Conservation (phyloP, 768 basidiomycete species). For the Agaricus sinodeliciosus region DNA sequence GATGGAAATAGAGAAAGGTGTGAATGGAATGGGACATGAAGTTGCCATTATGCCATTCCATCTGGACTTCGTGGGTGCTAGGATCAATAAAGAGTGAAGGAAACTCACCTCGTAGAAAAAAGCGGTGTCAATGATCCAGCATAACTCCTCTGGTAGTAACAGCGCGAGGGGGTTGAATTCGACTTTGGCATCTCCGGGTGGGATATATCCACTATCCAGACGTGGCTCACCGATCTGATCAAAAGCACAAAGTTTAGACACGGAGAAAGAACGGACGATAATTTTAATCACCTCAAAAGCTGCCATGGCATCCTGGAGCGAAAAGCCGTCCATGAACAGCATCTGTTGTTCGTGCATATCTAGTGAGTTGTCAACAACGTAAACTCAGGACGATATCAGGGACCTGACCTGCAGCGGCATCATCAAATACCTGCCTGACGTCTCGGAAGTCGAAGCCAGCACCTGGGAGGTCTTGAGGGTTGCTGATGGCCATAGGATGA, state of each 20-base stretch:
- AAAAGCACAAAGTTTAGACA: constrained; percentile 10
- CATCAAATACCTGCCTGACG: constrained; percentile 50
- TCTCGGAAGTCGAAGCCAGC: constrained; percentile 52
- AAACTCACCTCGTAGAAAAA: constrained; percentile 69
- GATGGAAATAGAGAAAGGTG: constrained; percentile 70
- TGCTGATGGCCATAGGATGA: constrained; percentile 4
- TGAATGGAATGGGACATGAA: constrained; percentile 83
- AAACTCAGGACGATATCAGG: constrained; percentile 8
- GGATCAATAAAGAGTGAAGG: constrained; percentile 4
- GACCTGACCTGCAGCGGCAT: constrained; percentile 54
- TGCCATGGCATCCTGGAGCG: constrained; percentile 88
- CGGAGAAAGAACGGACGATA: background rate
- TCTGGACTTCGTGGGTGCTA: constrained; percentile 37
- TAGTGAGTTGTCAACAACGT: constrained; percentile 13
- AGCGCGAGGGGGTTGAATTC: constrained; percentile 59
- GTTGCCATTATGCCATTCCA: constrained; percentile 83
- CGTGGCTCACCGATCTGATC: constrained; percentile 83
- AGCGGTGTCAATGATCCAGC: constrained; percentile 80
- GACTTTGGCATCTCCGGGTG: constrained; percentile 32
- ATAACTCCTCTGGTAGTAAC: constrained; percentile 73
- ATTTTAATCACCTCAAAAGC: constrained; percentile 66
- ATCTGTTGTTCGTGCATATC: constrained; percentile 62
- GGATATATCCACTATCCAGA: constrained; percentile 73
- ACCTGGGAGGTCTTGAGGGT: constrained; percentile 36
- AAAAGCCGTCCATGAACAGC: constrained; percentile 62